Evolutionary conservation across 1,139 yeast species (phyloP), one percentile per base, ranked within the genome.

Genomic region (Candida anutae): DNA sequence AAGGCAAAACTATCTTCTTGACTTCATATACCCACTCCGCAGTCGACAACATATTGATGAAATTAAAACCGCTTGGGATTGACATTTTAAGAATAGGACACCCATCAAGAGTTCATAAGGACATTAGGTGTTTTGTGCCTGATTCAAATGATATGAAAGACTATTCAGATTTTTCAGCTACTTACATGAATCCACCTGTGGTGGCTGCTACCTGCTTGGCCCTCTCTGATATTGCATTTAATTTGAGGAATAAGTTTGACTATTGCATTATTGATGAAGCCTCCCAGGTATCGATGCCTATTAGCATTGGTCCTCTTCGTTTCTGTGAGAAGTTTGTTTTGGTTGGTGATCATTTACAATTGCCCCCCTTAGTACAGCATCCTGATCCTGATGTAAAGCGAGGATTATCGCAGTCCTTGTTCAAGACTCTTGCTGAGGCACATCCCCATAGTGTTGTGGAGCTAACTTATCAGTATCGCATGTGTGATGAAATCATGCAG

Each of bases 231-330:
- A 62, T 77, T 48, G 55, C 77, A 13, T 73, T 78, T 51, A 58
- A 62, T 27, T 46, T 66, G 39, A 58, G 81, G 27, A 57, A 72
- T 18, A 64, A 60, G 13, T 90, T 90, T 53, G 98, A 90, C 47
- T 88, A 83, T 48, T 93, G 97, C 47, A 88, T 90, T 25, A 72
- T 93, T 25, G 99, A 90, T 50, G 99, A 90, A 49, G 97, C 98
- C 0, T 87, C 97, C 0, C 98, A 90, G 46, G 84, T 88, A 0
- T 78, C 96, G 0, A 63, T 90, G 61, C 98, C 99, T 0, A 69
- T 84, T 4, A 82, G 94, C 42, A 53, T 90, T 16, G 98, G 98
- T 0, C 97, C 98, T 0, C 50, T 90, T 24, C 55, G 88, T 20
- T 73, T 72, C 36, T 79, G 90, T 20, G 77, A 81, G 25, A 81